phyloP scores from a whole-genome alignment of 176 grass and related monocot genomes.

The Elaeis guineensis region DNA sequence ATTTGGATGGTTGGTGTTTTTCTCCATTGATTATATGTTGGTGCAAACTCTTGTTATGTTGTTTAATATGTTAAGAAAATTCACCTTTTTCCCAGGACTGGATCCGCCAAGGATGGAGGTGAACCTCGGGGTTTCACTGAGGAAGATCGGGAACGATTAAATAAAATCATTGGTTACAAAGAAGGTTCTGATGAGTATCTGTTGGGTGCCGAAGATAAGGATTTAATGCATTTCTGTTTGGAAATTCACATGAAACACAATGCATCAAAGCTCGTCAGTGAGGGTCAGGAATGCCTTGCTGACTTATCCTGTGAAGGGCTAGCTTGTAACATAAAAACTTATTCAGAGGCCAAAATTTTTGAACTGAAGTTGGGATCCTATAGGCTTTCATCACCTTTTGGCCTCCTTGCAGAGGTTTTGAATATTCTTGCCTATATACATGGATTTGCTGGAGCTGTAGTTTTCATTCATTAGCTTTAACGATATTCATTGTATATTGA shows the following conservation, averaged over 20 bases:
- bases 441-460: too few relatives aligned
- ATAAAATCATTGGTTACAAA: slow-evolving; percentile 91
- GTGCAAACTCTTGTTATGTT: not conserved
- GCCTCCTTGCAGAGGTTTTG: slow-evolving; percentile 90
- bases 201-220: slow-evolving; percentile 64
- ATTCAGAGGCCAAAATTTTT: slow-evolving; percentile 91
- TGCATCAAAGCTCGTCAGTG: slow-evolving; percentile 70
- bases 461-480: not conserved
- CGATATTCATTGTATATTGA: slow-evolving; percentile 7
- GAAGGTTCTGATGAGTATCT: slow-evolving; percentile 69
- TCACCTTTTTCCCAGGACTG: slow-evolving; percentile 34
- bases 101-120: slow-evolving; percentile 58
- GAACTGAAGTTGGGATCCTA: slow-evolving; percentile 87
- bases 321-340: slow-evolving; percentile 79
- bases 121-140: slow-evolving; percentile 70
- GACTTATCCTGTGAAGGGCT: slow-evolving; percentile 90
- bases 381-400: slow-evolving; percentile 77
- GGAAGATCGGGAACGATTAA: slow-evolving; percentile 91
- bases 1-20: slow-evolving; percentile 60
- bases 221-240: slow-evolving; percentile 75
- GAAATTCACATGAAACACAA: slow-evolving; percentile 95
- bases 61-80: too few relatives aligned
- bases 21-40: not conserved
- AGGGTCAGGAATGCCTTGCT: slow-evolving; percentile 62
- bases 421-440: slow-evolving; percentile 11